phyloP scores from a whole-genome alignment of 2,329 filamentous ascomycete genomes.

The Lachnellula arida region DNA sequence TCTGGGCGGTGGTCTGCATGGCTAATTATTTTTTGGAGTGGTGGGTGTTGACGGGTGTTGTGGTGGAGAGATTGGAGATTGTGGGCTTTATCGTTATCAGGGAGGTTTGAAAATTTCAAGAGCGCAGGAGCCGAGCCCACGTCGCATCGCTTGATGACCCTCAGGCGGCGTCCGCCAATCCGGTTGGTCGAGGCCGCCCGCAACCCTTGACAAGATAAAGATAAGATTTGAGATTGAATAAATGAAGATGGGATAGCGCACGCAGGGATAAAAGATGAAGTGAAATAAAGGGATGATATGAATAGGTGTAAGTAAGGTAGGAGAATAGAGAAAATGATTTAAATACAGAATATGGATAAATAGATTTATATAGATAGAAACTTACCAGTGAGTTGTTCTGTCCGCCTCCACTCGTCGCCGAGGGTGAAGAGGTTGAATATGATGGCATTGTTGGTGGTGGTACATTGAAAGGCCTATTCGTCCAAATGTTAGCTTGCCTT shows the following conservation, averaged over 20 bases:
- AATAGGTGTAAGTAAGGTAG: not conserved
- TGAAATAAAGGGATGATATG: slow-evolving; percentile 2
- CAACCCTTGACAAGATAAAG: too few relatives aligned
- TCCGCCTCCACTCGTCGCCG: slow-evolving; percentile 56
- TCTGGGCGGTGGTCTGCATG: slow-evolving; percentile 41
- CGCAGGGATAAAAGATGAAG: too few relatives aligned
- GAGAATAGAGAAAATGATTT: not conserved
- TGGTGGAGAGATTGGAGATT: slow-evolving; percentile 1
- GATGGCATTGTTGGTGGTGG: slow-evolving; percentile 39
- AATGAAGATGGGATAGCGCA: too few relatives aligned
- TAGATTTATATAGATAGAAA: slow-evolving; percentile 17
- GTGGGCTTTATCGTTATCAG: slow-evolving; percentile 1
- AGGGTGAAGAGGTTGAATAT: slow-evolving; percentile 59
- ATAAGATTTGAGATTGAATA: too few relatives aligned
- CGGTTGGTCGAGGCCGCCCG: too few relatives aligned
- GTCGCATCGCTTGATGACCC: not conserved
- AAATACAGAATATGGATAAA: not conserved
- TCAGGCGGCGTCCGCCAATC: too few relatives aligned
- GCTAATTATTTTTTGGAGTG: not conserved
- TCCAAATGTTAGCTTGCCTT: slow-evolving; percentile 19
- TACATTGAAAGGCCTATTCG: slow-evolving; percentile 27
- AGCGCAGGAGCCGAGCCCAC: not conserved
- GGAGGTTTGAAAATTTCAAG: slow-evolving; percentile 8
- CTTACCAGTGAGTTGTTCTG: slow-evolving; percentile 56
- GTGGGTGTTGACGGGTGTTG: slow-evolving; percentile 2